phyloP scores from a whole-genome alignment of 2,329 filamentous ascomycete species.

The Falciphora oryzae region DNA sequence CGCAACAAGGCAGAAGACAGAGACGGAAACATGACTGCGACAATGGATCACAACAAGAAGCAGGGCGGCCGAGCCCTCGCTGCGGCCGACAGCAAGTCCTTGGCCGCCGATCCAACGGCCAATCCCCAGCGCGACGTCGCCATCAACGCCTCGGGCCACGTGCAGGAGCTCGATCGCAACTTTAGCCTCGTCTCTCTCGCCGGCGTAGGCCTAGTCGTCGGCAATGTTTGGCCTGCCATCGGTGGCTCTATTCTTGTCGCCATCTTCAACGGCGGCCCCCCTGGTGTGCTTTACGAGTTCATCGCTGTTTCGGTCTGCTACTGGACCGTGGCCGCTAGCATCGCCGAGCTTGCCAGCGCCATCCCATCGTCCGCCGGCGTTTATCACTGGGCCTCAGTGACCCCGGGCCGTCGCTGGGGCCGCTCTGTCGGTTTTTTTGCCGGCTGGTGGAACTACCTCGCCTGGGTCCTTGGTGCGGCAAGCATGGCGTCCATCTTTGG shows the following conservation, averaged over 20 bases:
- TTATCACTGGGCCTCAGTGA: slow-evolving; percentile 55
- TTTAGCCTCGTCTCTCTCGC: slow-evolving; percentile 36
- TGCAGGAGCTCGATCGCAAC: slow-evolving; percentile 12
- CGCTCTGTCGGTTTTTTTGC: slow-evolving; percentile 41
- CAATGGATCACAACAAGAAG: neutral
- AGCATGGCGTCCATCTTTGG: slow-evolving; percentile 36
- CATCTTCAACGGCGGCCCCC: slow-evolving; percentile 55
- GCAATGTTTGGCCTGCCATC: slow-evolving; percentile 38
- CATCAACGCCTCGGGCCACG: slow-evolving; percentile 6
- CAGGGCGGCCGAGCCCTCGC: no score
- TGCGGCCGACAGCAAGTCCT: neutral
- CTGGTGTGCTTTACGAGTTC: slow-evolving; percentile 54
- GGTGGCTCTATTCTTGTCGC: slow-evolving; percentile 41
- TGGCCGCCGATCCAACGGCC: neutral
- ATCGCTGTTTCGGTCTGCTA: slow-evolving; percentile 44
- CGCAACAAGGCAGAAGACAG: neutral
- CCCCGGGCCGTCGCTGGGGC: slow-evolving; percentile 44
- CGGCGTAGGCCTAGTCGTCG: slow-evolving; percentile 34
- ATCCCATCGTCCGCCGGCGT: slow-evolving; percentile 57
- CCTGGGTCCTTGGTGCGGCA: slow-evolving; percentile 33
- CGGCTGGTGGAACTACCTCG: slow-evolving; percentile 40
- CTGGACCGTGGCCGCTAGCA: slow-evolving; percentile 50
- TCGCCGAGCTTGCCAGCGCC: slow-evolving; percentile 55
- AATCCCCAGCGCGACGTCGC: neutral
- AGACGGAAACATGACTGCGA: neutral